phyloP scores from a whole-genome alignment of 2,329 filamentous ascomycete genomes.

The Penicillium glabrum region DNA sequence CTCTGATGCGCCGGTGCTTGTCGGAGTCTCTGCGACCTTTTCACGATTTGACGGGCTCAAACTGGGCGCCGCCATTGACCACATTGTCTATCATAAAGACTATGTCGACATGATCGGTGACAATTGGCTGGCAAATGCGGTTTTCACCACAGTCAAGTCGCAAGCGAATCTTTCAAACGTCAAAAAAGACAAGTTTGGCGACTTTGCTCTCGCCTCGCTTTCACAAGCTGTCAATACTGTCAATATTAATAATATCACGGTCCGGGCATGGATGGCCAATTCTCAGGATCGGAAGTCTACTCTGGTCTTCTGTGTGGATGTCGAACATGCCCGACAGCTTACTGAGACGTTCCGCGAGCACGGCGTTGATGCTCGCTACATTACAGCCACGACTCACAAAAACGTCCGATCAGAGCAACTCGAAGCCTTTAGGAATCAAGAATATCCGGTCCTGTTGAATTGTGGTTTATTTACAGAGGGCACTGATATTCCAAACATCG shows the following conservation, averaged over 20 bases:
- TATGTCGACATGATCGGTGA: slow-evolving; percentile 81
- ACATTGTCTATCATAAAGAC: slow-evolving; percentile 93
- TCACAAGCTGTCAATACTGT: slow-evolving; percentile 80
- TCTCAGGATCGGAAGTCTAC: slow-evolving; percentile 76
- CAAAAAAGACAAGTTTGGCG: slow-evolving; percentile 64
- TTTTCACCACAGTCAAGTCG: slow-evolving; percentile 89
- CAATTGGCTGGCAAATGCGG: slow-evolving; percentile 87
- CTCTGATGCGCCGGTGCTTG: slow-evolving; percentile 61
- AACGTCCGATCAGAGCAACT: slow-evolving; percentile 68
- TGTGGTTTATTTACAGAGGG: slow-evolving; percentile 97
- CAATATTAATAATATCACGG: slow-evolving; percentile 77
- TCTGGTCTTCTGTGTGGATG: slow-evolving; percentile 89
- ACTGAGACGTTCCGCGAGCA: slow-evolving; percentile 73
- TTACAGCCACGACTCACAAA: slow-evolving; percentile 78
- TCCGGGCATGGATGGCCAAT: slow-evolving; percentile 81
- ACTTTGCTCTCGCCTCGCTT: slow-evolving; percentile 77
- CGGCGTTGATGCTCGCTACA: slow-evolving; percentile 78
- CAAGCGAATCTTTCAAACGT: slow-evolving; percentile 76
- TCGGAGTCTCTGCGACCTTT: slow-evolving; percentile 85
- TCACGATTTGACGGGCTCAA: slow-evolving; percentile 80
- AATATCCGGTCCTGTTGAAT: slow-evolving; percentile 87
- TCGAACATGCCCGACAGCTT: slow-evolving; percentile 74
- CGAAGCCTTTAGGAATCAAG: slow-evolving; percentile 70
- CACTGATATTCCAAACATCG: slow-evolving; percentile 95
- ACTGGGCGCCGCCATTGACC: slow-evolving; percentile 82